Percentiles rank a stretch among this genome's conserved stretches.
Conservation (phyloP, 2,329 filamentous ascomycete genomes). For the Monilinia vaccinii-corymbosi region DNA sequence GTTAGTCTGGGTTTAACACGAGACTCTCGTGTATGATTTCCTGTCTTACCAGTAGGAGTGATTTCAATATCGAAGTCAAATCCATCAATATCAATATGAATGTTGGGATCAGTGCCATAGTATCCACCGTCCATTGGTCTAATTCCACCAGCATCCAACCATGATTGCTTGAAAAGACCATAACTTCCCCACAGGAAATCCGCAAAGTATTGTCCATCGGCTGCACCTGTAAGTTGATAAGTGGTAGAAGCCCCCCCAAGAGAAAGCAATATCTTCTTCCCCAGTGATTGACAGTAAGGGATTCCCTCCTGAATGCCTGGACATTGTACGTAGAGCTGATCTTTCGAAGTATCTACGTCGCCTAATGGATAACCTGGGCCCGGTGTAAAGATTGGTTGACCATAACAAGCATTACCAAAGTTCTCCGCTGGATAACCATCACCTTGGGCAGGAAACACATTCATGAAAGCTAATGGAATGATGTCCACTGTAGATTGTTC, state of each 20-base stretch:
- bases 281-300: conserved; percentile 31
- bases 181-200: conserved; percentile 35
- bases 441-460: conserved; percentile 35
- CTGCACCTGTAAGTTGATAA: conserved; percentile 32
- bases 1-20: conserved; percentile 8
- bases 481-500: conserved; percentile 34
- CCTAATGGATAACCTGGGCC: conserved; percentile 19
- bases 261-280: conserved; percentile 36
- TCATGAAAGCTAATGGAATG: conserved; percentile 36
- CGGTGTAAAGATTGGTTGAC: conserved; percentile 27
- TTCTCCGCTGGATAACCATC: conserved; percentile 35
- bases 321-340: conserved; percentile 31
- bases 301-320: conserved; percentile 31
- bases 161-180: conserved; percentile 30
- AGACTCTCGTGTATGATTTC: neutral
- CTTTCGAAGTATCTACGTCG: conserved; percentile 27
- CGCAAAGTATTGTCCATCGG: conserved; percentile 31
- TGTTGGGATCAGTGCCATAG: conserved; percentile 6
- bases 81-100: conserved; percentile 27
- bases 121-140: conserved; percentile 24
- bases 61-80: conserved; percentile 30
- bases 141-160: conserved; percentile 26
- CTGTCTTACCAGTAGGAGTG: conserved; percentile 14
- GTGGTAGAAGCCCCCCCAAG: conserved; percentile 28
- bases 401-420: conserved; percentile 35